These are phyloP conservation scores for Raphidocelis subcapitata DNA, from an alignment of 139 green algal species.

Conservation along the genomic window DNA sequence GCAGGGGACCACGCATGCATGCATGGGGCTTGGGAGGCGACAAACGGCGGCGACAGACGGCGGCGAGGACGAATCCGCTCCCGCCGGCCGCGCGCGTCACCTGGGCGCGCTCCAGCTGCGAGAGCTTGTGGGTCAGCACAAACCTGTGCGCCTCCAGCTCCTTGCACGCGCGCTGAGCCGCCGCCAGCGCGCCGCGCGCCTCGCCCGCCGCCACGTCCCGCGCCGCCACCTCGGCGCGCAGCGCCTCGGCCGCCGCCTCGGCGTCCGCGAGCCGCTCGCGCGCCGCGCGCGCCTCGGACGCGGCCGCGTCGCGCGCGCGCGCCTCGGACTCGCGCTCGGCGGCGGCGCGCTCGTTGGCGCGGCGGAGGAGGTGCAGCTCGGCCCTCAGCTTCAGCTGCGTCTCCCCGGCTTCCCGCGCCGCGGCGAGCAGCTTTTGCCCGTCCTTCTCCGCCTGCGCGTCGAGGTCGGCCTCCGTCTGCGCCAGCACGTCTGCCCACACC, in stretches of 20 bases:
- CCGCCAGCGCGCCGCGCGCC: background rate
- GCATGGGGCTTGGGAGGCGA: too few relatives aligned
- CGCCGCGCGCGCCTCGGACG: background rate
- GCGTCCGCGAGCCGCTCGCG: constrained; percentile 14
- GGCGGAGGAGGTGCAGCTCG: constrained; percentile 19
- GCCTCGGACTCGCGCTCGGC: background rate
- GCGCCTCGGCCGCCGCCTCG: constrained; percentile 12
- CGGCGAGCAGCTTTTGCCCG: constrained; percentile 1
- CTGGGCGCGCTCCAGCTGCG: background rate
- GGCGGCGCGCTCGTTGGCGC: constrained; percentile 7
- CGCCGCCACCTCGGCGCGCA: constrained; percentile 9
- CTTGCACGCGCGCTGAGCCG: constrained; percentile 1
- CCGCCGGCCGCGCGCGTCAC: too few relatives aligned
- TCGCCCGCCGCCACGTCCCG: background rate
- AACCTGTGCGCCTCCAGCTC: constrained; percentile 35
- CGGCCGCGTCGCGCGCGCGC: background rate
- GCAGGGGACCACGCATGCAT: background rate
- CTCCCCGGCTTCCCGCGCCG: constrained; percentile 5
- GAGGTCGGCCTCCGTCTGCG: constrained; percentile 28
- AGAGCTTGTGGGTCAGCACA: constrained; percentile 24
- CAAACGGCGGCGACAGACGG: too few relatives aligned
- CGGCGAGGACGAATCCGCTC: too few relatives aligned
- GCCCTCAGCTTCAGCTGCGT: constrained; percentile 12
- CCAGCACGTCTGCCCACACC: constrained; percentile 23
- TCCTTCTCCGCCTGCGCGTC: constrained; percentile 24